These are phyloP conservation scores for Catharanthus roseus DNA, from an alignment of 257 asterid genomes.

Conservation along the genomic window DNA sequence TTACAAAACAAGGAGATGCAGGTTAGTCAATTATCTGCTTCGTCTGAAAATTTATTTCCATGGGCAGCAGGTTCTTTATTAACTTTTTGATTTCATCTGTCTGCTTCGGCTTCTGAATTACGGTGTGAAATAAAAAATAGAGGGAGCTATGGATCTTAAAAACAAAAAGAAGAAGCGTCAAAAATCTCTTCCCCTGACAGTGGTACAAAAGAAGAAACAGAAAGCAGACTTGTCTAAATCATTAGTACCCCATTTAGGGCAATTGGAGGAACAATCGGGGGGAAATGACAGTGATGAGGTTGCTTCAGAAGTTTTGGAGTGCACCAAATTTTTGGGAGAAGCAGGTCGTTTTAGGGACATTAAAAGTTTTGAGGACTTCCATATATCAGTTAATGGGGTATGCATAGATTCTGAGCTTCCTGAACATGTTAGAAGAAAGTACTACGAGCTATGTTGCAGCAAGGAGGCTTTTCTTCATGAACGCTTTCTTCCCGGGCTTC, in stretches of 20 bases:
- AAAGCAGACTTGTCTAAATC: conserved; percentile 13
- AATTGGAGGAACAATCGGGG: conserved; percentile 26
- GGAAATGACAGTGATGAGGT: conserved; percentile 35
- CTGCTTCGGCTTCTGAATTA: not conserved
- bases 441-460: conserved; percentile 33
- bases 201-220: conserved; percentile 29
- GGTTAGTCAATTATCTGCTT: conserved; percentile 38
- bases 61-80: conserved; percentile 1
- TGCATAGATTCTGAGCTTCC: conserved; percentile 37
- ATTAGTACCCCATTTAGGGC: conserved; percentile 3
- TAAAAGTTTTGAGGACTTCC: conserved; percentile 28
- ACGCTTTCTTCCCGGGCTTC: conserved; percentile 26
- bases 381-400: conserved; percentile 26
- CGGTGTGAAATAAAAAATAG: conserved; percentile 8
- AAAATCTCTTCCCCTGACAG: conserved; percentile 27
- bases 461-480: conserved; percentile 30
- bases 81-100: not conserved
- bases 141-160: conserved; percentile 17
- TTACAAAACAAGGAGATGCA: conserved; percentile 54
- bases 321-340: conserved; percentile 12
- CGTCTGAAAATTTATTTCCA: not conserved
- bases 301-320: conserved; percentile 32
- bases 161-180: conserved; percentile 21
- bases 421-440: conserved; percentile 22
- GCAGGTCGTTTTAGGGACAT: conserved; percentile 22